Evolutionary conservation across 2,329 filamentous ascomycete species (phyloP), one percentile per base, ranked within the genome.

Genomic region (Westerdykella sp.): DNA sequence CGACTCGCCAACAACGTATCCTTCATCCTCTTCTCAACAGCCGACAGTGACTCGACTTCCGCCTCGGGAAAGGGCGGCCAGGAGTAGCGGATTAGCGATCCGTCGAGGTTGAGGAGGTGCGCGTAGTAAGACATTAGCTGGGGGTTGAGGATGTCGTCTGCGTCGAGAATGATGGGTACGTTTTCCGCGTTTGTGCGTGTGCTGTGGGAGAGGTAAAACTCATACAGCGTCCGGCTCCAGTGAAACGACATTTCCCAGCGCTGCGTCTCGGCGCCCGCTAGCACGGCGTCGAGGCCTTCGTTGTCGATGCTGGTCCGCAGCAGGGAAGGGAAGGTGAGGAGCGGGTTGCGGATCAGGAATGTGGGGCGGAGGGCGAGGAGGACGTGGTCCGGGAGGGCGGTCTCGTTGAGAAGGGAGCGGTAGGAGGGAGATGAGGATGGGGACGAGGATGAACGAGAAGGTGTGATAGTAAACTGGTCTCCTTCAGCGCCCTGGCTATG

Each of bases 311-410:
- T 35, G 1, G 51, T 49, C 10, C 56, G 53, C 3, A 59, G 30
- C 9, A 42, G 21, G 21, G 47, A 50, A 1, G 56, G 51, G 18
- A 57, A 51, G 1, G 47, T 41, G 36, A 57, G 53, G 3, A 43
- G 44, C 1, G 56, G 56, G 28, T 57, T 48, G 10, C 54, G 50
- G 28, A 56, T 52, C 5, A 59, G 45, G 16, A 59, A 50, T 7
- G 56, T 56, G 1, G 48, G 43, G 11, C 38, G 39, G 2, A 47
- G n/a, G 9, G 23, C 16, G 11, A 49, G 41, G 6, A 51, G 42
- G 14, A 57, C 35, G 0, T 14, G 12, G 37, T 45, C 44, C 2
- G 54, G 54, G 9, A 57, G 16, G 21, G 31, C 46, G 1, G 53
- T 59, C 14, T 49, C 43, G 22, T 56, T 59, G 5, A 37, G 21